Conservation (phyloP, 169 alveolate genomes). For the Babesia bovis region DNA sequence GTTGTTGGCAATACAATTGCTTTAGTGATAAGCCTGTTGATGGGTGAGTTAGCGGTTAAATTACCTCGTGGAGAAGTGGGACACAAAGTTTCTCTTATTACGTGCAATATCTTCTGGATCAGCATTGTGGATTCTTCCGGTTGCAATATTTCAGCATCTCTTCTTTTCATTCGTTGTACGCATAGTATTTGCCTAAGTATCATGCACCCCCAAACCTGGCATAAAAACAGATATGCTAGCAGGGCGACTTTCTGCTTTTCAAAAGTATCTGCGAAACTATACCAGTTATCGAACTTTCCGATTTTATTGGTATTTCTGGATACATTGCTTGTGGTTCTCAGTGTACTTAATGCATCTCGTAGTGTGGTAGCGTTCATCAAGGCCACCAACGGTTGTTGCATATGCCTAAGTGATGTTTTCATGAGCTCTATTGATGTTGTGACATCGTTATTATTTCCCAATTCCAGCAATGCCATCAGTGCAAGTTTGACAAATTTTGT, state of each 20-base stretch:
- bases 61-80: constrained; percentile 2
- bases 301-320: background rate
- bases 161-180: background rate
- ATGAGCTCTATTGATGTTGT: background rate
- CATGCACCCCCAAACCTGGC: constrained; percentile 46
- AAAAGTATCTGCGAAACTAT: background rate
- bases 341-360: constrained; percentile 14
- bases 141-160: background rate
- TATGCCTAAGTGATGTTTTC: background rate
- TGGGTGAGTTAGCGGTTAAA: constrained; percentile 8
- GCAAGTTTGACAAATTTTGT: constrained; percentile 52
- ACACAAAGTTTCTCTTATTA: background rate
- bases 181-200: constrained; percentile 23
- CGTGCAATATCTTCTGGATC: background rate
- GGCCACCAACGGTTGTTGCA: constrained; percentile 24
- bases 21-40: background rate
- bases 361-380: constrained; percentile 10
- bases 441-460: background rate
- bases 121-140: background rate
- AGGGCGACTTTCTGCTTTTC: background rate
- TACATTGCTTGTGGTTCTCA: background rate
- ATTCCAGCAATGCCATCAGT: constrained; percentile 19
- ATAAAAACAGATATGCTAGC: constrained; percentile 7
- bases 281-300: background rate
- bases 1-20: background rate